These are phyloP conservation scores for Gloeostereum incarnatum DNA, from an alignment of 768 basidiomycete species.

Conservation along the genomic window DNA sequence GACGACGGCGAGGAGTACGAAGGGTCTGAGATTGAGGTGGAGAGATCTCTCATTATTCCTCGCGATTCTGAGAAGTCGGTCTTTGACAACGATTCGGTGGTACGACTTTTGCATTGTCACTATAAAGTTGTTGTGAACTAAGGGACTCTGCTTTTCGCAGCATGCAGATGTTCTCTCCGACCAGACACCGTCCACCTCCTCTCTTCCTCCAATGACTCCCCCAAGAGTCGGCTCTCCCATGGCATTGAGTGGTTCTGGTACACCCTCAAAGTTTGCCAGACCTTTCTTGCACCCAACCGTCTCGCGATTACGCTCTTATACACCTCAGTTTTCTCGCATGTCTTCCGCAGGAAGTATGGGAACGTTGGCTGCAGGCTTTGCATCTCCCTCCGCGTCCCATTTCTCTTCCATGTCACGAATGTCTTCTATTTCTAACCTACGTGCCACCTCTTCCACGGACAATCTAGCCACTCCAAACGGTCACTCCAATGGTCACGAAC, in stretches of 20 bases:
- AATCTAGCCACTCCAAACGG: conserved; percentile 12
- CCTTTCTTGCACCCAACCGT: conserved; percentile 67
- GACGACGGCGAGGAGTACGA: conserved; percentile 39
- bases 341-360: conserved; percentile 32
- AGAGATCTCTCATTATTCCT: conserved; percentile 33
- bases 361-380: conserved; percentile 33
- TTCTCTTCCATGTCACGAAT: conserved; percentile 64
- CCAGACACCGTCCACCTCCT: conserved; percentile 26
- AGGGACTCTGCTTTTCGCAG: conserved; percentile 5
- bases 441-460: conserved; percentile 17
- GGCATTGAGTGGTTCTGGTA: conserved; percentile 16
- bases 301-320: conserved; percentile 70
- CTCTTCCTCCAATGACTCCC: conserved; percentile 26
- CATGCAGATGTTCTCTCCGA: conserved; percentile 26
- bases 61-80: conserved; percentile 20
- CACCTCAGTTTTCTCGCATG: conserved; percentile 34
- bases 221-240: conserved; percentile 27
- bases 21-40: conserved; percentile 30
- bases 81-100: conserved; percentile 19
- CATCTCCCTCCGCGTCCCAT: conserved; percentile 52
- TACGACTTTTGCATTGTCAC: conserved; percentile 8
- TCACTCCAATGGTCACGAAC: conserved; percentile 16
- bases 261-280: conserved; percentile 31
- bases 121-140: background rate
- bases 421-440: conserved; percentile 50